Evolutionary conservation across 305 asterid species (phyloP).

Genomic region (Fraxinus platypoda): DNA sequence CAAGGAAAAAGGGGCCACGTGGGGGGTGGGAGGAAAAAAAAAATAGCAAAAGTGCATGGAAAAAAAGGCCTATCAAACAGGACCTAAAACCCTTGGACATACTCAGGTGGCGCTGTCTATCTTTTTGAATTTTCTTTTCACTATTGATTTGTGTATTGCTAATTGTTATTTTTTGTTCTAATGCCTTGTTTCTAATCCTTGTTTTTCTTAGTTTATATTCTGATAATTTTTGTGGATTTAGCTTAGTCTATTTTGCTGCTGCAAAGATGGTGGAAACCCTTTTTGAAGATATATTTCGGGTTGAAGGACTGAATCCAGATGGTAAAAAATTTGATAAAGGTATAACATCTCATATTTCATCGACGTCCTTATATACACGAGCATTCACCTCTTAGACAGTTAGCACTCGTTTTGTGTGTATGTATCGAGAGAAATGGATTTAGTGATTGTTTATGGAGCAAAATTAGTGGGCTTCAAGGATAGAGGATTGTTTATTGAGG

Average conservation of each 20-base stretch:
- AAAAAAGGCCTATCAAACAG: too few species aligned
- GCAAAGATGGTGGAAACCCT: conserved; percentile 69
- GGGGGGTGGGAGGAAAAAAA: too few species aligned
- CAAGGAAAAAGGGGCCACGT: too few species aligned
- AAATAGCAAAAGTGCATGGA: too few species aligned
- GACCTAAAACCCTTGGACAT: too few species aligned
- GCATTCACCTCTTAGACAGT: background rate
- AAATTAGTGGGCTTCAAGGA: background rate
- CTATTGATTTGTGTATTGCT: too few species aligned
- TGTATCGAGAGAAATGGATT: background rate
- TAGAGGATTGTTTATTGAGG: background rate
- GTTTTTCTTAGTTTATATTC: background rate
- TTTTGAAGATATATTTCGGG: conserved; percentile 69
- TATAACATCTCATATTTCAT: conserved; percentile 21
- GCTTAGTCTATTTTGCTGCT: conserved; percentile 14
- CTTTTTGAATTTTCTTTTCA: too few species aligned
- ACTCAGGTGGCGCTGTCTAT: too few species aligned
- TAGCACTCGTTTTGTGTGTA: background rate
- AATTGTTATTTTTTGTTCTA: too few species aligned
- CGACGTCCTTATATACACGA: background rate
- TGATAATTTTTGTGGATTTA: conserved; percentile 5
- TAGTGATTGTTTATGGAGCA: background rate
- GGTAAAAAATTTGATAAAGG: conserved; percentile 82
- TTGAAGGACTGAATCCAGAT: conserved; percentile 61
- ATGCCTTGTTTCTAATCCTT: background rate